Evolutionary conservation across 768 basidiomycete genomes (phyloP).

Genomic region (Boletus barrowsii): DNA sequence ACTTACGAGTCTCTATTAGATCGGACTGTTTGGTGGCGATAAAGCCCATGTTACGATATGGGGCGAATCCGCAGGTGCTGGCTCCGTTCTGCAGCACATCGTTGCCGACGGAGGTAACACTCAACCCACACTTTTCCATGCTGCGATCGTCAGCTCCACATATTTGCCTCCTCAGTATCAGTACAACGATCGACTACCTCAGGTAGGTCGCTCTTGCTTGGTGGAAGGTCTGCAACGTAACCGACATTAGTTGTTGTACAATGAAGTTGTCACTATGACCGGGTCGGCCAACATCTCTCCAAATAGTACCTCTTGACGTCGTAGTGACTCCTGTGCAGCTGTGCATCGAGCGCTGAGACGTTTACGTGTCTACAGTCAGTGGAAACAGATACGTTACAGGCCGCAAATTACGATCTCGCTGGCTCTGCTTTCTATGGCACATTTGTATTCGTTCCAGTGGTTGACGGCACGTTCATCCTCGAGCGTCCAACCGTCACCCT

Average conservation of each 20-base stretch:
- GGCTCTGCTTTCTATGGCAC: constrained; percentile 37
- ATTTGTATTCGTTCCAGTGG: constrained; percentile 41
- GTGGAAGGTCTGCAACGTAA: neutral
- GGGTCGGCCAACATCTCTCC: constrained; percentile 7
- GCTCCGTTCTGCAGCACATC: constrained; percentile 35
- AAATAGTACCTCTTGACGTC: constrained; percentile 4
- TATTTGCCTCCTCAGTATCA: constrained; percentile 33
- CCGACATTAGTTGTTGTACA: constrained; percentile 16
- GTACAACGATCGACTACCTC: constrained; percentile 30
- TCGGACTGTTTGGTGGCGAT: constrained; percentile 33
- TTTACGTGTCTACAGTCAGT: constrained; percentile 40
- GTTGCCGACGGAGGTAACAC: constrained; percentile 33
- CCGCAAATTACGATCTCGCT: constrained; percentile 33
- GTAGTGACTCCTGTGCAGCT: constrained; percentile 22
- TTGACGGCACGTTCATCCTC: constrained; percentile 46
- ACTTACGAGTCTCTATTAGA: constrained; percentile 16
- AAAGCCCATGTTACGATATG: constrained; percentile 32
- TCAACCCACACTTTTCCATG: constrained; percentile 32
- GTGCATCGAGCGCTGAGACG: constrained; percentile 32
- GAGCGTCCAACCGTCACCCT: constrained; percentile 41
- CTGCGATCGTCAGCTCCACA: constrained; percentile 31
- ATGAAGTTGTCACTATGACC: constrained; percentile 4
- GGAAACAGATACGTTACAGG: constrained; percentile 31
- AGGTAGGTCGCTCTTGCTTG: constrained; percentile 13
- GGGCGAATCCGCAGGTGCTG: constrained; percentile 36